Evolutionary conservation across 495 filamentous ascomycete species (phyloP).

Genomic region (Neurospora hispaniola): DNA sequence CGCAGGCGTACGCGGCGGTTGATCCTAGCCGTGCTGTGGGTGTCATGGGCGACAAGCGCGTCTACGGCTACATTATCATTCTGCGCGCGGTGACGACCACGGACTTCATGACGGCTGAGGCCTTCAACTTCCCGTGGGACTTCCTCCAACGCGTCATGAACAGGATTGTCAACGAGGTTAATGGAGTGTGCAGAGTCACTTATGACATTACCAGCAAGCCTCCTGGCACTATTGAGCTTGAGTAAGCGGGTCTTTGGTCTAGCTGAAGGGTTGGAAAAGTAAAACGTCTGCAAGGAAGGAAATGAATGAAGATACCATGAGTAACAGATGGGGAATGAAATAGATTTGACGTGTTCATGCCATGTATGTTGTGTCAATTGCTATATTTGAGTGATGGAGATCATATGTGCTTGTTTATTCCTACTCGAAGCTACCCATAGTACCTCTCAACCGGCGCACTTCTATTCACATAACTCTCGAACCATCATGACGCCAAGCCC

Average conservation of each 20-base stretch:
- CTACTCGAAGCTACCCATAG: too few relatives aligned
- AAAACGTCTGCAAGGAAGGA: neutral
- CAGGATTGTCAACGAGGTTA: slow-evolving; percentile 77
- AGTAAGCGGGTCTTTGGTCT: slow-evolving; percentile 30
- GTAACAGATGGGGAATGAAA: neutral
- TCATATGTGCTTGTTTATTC: too few relatives aligned
- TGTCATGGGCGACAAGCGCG: slow-evolving; percentile 48
- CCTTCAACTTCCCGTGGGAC: slow-evolving; percentile 53
- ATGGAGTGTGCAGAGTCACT: slow-evolving; percentile 43
- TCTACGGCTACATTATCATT: slow-evolving; percentile 35
- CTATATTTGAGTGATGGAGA: too few relatives aligned
- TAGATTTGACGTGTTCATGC: neutral
- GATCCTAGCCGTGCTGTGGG: slow-evolving; percentile 59
- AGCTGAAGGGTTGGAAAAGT: neutral
- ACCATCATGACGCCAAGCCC: too few relatives aligned
- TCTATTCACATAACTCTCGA: too few relatives aligned
- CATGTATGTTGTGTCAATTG: neutral
- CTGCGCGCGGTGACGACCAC: slow-evolving; percentile 66
- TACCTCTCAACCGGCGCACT: too few relatives aligned
- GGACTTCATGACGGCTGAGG: slow-evolving; percentile 67
- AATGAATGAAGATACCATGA: neutral
- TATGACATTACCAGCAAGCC: slow-evolving; percentile 68
- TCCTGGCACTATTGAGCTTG: slow-evolving; percentile 69
- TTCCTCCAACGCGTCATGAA: slow-evolving; percentile 60
- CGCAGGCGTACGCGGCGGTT: slow-evolving; percentile 65